Conservation (phyloP, 2,329 filamentous ascomycete species). For the Clonostachys byssicola region DNA sequence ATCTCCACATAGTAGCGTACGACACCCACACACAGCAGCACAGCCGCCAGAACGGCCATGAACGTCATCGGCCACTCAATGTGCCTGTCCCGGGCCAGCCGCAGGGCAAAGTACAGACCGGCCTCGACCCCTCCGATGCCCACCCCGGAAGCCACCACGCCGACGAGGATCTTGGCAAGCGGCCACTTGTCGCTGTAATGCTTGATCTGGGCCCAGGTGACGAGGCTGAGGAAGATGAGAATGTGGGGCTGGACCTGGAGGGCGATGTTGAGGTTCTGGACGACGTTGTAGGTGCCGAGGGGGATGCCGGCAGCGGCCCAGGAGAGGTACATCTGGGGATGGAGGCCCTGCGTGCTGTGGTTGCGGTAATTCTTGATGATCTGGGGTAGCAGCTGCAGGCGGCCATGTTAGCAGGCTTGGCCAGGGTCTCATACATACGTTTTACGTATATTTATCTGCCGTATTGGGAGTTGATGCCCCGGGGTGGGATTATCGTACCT, state of each 20-base stretch:
- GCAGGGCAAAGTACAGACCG: conserved; percentile 53
- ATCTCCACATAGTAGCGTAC: conserved; percentile 68
- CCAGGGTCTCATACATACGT: background rate
- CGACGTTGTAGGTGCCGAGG: conserved; percentile 18
- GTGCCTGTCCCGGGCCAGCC: conserved; percentile 33
- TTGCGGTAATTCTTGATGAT: conserved; percentile 9
- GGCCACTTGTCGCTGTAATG: conserved; percentile 14
- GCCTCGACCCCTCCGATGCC: conserved; percentile 57
- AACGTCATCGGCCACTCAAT: conserved; percentile 58
- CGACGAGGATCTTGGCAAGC: conserved; percentile 9
- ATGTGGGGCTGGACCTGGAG: conserved; percentile 23
- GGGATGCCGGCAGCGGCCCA: conserved; percentile 11
- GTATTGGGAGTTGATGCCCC: background rate
- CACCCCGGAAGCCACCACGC: conserved; percentile 45
- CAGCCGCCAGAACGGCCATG: conserved; percentile 63
- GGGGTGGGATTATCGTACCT: conserved; percentile 2
- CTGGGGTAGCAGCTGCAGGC: conserved; percentile 9
- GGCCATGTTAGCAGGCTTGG: background rate
- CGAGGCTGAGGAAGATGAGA: conserved; percentile 19
- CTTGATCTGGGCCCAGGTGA: conserved; percentile 21
- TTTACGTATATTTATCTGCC: background rate
- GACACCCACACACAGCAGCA: conserved; percentile 61
- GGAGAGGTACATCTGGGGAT: conserved; percentile 8
- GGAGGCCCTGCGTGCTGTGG: conserved; percentile 6
- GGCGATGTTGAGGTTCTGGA: conserved; percentile 19